Conservation (phyloP, 768 basidiomycete genomes). For the Rhodosporidiobolus odoratus region DNA sequence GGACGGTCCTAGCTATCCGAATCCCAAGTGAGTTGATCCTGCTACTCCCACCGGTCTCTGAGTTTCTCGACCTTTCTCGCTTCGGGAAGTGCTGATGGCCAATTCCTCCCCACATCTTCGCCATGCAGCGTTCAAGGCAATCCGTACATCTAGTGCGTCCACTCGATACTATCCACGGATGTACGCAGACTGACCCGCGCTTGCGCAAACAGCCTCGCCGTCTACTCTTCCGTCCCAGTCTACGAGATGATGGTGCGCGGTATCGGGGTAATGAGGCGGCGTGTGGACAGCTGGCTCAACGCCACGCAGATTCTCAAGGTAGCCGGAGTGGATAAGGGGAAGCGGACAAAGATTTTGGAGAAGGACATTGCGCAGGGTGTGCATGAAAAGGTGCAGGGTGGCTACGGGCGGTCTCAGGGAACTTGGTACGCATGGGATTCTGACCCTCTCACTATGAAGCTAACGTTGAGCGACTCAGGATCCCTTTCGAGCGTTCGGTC, state of each 20-base stretch:
- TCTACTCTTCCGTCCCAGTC: constrained; percentile 43
- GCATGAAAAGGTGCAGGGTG: constrained; percentile 93
- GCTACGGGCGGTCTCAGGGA: constrained; percentile 98
- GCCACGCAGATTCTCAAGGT: constrained; percentile 99
- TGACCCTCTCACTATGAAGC: background rate
- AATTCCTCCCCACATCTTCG: background rate
- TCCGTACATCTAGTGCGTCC: constrained; percentile 36
- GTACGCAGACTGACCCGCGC: background rate
- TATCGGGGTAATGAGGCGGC: constrained; percentile 95
- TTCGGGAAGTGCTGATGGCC: background rate
- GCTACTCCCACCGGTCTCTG: no score
- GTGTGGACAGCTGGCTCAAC: constrained; percentile 91
- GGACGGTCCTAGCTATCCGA: constrained; percentile 25
- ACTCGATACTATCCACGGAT: background rate
- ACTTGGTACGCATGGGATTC: constrained; percentile 84
- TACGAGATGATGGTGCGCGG: constrained; percentile 55
- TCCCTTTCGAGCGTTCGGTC: constrained; percentile 87
- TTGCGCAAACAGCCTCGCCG: constrained; percentile 42
- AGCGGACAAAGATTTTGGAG: constrained; percentile 84
- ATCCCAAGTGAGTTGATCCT: constrained; percentile 20
- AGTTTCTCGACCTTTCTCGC: background rate
- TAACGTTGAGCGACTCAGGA: constrained; percentile 57
- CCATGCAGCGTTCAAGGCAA: constrained; percentile 35
- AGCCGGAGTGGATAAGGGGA: constrained; percentile 93
- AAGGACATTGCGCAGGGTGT: constrained; percentile 76